These are phyloP conservation scores for Fagopyrum esculentum DNA, from an alignment of 148 eudicot genomes.

Conservation along the genomic window DNA sequence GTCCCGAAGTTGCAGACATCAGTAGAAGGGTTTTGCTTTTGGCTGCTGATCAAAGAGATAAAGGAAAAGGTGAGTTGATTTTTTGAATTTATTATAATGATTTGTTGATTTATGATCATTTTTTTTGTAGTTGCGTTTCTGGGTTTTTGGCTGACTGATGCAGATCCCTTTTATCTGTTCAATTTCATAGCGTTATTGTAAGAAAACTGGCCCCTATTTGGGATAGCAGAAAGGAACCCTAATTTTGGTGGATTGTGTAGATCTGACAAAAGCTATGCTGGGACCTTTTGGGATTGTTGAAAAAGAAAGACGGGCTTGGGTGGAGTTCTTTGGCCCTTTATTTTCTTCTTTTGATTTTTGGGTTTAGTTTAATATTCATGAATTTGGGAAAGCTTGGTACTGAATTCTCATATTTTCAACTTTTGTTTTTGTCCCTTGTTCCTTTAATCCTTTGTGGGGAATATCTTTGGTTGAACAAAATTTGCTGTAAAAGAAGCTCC, in stretches of 20 bases:
- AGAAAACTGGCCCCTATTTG: not conserved
- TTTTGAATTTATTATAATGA: not conserved
- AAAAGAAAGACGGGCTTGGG: constrained; percentile 6
- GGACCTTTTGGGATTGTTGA: constrained; percentile 24
- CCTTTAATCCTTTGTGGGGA: constrained; percentile 4
- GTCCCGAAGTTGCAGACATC: not conserved
- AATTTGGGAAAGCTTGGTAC: constrained; percentile 1
- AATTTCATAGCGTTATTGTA: not conserved
- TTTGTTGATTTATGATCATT: not conserved
- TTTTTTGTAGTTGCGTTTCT: not conserved
- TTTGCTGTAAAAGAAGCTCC: constrained; percentile 8
- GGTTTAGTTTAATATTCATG: not conserved
- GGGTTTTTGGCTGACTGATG: not conserved
- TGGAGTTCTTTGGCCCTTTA: constrained; percentile 9
- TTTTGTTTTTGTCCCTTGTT: constrained; percentile 7
- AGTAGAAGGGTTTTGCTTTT: not conserved
- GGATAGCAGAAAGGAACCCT: constrained; percentile 9
- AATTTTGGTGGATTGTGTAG: constrained; percentile 13
- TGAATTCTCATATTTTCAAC: not conserved
- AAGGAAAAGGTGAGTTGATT: constrained; percentile 6
- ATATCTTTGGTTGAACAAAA: constrained; percentile 8
- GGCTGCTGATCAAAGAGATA: not conserved
- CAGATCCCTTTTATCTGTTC: constrained; percentile 4
- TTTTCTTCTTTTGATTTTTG: not conserved
- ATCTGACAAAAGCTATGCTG: constrained; percentile 22